Conservation (phyloP, 192 early-diverging fungal species). For the Backusella australiensis region DNA sequence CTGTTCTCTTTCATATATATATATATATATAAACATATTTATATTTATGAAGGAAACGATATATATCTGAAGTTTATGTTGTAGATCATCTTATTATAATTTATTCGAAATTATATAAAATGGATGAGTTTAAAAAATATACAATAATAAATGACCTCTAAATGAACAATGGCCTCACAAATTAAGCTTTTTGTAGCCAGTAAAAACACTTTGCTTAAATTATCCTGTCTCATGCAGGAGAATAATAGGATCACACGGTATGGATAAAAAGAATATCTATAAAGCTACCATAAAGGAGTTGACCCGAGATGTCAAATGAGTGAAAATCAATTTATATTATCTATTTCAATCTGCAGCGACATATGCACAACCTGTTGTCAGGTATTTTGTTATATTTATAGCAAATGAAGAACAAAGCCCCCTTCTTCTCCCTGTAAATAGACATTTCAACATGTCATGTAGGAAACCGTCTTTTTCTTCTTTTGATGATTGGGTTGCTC, state of each 20-base stretch:
- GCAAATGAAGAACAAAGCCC: not conserved
- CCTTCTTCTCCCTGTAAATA: not conserved
- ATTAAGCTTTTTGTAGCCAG: not conserved
- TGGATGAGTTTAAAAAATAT: not conserved
- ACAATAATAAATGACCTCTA: not conserved
- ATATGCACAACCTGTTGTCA: not conserved
- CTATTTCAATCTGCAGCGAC: not conserved
- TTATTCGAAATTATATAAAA: not conserved
- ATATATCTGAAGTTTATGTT: no score
- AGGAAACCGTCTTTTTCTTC: no score
- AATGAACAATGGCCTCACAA: not conserved
- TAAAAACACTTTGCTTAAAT: not conserved
- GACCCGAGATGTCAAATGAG: not conserved
- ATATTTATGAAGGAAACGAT: not conserved
- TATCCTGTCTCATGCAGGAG: not conserved
- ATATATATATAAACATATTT: not conserved
- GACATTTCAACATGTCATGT: not conserved
- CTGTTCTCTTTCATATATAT: not conserved
- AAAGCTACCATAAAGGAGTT: not conserved
- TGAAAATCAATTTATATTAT: not conserved
- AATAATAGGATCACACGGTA: not conserved
- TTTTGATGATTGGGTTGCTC: not conserved
- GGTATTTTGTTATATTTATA: not conserved
- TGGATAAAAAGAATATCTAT: not conserved
- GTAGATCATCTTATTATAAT: not conserved